Percentiles rank a stretch among this genome's conserved stretches.
Evolutionary conservation across 331 rosid species (phyloP).

Genomic region (Cydonia oblonga): DNA sequence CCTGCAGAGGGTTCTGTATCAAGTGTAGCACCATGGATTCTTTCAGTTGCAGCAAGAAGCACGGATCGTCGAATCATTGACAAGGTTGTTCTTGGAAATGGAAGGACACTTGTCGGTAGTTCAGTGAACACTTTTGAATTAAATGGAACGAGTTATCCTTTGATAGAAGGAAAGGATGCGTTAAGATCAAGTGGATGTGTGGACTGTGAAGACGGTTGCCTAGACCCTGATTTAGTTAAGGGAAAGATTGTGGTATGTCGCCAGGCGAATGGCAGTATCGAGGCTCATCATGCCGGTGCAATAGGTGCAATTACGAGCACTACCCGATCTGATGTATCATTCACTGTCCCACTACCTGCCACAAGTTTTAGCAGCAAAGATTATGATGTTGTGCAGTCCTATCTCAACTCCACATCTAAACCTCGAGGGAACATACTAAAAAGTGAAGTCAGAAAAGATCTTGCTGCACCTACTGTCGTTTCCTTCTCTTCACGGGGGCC

Average conservation of each 20-base stretch:
- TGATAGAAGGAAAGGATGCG: neutral
- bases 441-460: slow-evolving; percentile 2
- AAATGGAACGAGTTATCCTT: slow-evolving; percentile 17
- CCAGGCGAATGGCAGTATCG: too few species aligned
- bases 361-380: neutral
- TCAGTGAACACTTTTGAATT: slow-evolving; percentile 6
- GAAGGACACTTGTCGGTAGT: neutral
- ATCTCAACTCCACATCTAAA: neutral
- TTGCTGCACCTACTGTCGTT: slow-evolving; percentile 1
- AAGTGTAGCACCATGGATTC: slow-evolving; percentile 25
- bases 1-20: neutral
- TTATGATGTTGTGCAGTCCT: neutral
- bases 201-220: neutral
- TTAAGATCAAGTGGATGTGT: neutral
- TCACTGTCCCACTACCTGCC: neutral
- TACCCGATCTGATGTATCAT: neutral
- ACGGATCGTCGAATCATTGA: slow-evolving; percentile 14
- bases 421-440: slow-evolving; percentile 14
- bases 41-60: slow-evolving; percentile 20
- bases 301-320: neutral
- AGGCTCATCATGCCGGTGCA: neutral
- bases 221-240: slow-evolving; percentile 1
- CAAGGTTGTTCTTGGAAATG: slow-evolving; percentile 28
- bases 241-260: slow-evolving; percentile 20
- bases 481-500: slow-evolving; percentile 23